Percentiles rank a stretch among this genome's conserved stretches.
Evolutionary conservation across 805 yeast genomes (phyloP).

Genomic region (Metschnikowia hibisci): DNA sequence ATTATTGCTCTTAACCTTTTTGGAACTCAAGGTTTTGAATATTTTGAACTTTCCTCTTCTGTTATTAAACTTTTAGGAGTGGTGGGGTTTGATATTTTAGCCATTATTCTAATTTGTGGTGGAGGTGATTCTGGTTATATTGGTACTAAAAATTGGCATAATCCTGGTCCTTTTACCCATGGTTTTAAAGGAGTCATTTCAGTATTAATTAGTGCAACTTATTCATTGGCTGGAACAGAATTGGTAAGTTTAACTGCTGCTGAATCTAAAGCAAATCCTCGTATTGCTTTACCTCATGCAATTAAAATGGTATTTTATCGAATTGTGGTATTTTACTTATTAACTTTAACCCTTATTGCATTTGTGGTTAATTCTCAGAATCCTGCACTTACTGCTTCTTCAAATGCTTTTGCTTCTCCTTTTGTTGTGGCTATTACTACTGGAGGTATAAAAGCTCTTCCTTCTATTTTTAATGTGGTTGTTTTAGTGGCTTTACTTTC

Average conservation of each 20-base stretch:
- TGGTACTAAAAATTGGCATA: conserved; percentile 36
- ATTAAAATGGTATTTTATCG: conserved; percentile 43
- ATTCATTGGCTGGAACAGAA: conserved; percentile 43
- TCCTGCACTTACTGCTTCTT: conserved; percentile 21
- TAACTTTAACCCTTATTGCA: conserved; percentile 38
- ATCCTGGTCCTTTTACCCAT: conserved; percentile 35
- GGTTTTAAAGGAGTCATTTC: conserved; percentile 37
- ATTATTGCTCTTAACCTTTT: conserved; percentile 32
- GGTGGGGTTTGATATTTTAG: conserved; percentile 40
- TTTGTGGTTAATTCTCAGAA: conserved; percentile 36
- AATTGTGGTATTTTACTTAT: conserved; percentile 37
- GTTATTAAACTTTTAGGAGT: conserved; percentile 35
- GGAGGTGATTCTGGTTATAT: conserved; percentile 37
- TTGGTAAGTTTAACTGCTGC: conserved; percentile 38
- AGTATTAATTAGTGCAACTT: conserved; percentile 39
- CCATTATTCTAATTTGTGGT: conserved; percentile 38
- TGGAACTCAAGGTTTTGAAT: conserved; percentile 37
- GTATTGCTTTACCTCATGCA: conserved; percentile 38
- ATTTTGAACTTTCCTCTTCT: conserved; percentile 35
- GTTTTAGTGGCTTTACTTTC: conserved; percentile 40
- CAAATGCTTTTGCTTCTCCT: conserved; percentile 37
- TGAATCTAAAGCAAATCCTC: conserved; percentile 34
- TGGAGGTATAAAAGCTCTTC: conserved; percentile 40
- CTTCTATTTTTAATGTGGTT: conserved; percentile 41
- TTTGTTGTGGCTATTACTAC: conserved; percentile 41